phyloP scores from a whole-genome alignment of 805 yeast genomes.

The Naumovozyma castellii region DNA sequence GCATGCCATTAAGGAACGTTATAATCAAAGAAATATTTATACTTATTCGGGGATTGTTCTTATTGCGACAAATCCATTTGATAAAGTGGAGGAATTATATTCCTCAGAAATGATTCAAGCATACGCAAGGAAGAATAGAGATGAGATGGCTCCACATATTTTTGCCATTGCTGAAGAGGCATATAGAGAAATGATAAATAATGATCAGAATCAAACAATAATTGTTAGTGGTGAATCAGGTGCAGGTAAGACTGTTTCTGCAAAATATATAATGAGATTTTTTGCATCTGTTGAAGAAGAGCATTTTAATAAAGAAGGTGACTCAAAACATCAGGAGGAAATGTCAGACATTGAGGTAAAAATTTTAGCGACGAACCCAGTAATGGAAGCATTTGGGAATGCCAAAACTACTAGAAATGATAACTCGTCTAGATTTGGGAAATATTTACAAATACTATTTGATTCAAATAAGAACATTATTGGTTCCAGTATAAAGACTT shows the following conservation, averaged over 20 bases:
- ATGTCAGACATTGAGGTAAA: constrained; percentile 89
- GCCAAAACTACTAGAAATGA: constrained; percentile 89
- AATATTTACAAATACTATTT: constrained; percentile 83
- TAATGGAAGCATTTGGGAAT: constrained; percentile 88
- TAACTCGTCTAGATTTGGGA: constrained; percentile 92
- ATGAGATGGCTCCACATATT: constrained; percentile 91
- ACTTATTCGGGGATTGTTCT: constrained; percentile 95
- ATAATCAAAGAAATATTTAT: constrained; percentile 78
- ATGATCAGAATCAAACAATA: constrained; percentile 80
- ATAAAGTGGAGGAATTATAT: constrained; percentile 79
- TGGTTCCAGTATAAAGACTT: constrained; percentile 91
- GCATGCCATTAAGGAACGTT: constrained; percentile 85
- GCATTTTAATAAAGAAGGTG: constrained; percentile 15
- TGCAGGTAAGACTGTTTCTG: constrained; percentile 97
- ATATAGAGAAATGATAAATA: constrained; percentile 84
- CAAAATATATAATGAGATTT: constrained; percentile 95
- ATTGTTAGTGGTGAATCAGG: constrained; percentile 98
- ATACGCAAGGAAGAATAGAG: constrained; percentile 82
- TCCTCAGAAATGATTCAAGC: constrained; percentile 88
- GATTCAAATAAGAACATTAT: constrained; percentile 68
- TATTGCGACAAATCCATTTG: constrained; percentile 94
- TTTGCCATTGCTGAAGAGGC: constrained; percentile 98
- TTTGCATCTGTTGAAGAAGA: constrained; percentile 82
- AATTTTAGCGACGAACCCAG: constrained; percentile 90
- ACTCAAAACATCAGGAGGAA: constrained; percentile 36